Conservation (phyloP, 2,329 filamentous ascomycete genomes). For the Aaosphaeria pasadenensis region DNA sequence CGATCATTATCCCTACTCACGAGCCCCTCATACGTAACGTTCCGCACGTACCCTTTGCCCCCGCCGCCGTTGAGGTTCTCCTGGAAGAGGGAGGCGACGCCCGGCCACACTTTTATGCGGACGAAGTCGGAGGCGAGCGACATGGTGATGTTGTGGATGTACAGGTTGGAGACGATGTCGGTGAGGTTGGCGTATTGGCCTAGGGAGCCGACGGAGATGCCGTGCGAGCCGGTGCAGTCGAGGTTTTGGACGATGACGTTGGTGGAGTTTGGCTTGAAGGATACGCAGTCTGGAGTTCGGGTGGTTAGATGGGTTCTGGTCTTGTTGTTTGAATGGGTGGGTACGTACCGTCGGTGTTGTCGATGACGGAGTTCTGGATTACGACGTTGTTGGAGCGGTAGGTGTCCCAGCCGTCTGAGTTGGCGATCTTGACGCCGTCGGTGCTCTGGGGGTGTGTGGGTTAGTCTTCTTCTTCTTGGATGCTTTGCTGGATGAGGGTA, state of each 20-base stretch:
- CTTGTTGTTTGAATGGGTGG: not conserved
- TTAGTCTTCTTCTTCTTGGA: no score
- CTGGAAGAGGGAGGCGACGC: slow-evolving; percentile 52
- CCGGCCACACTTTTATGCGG: slow-evolving; percentile 73
- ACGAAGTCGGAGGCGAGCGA: slow-evolving; percentile 57
- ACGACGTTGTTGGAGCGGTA: slow-evolving; percentile 61
- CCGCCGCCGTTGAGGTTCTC: slow-evolving; percentile 65
- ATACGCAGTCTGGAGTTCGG: slow-evolving; percentile 66
- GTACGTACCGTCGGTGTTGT: slow-evolving; percentile 54
- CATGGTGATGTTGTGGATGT: slow-evolving; percentile 37
- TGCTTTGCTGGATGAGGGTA: no score
- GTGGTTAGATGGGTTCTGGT: not conserved
- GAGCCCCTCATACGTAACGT: slow-evolving; percentile 66
- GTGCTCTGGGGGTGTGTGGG: slow-evolving; percentile 39
- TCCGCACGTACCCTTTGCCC: slow-evolving; percentile 59
- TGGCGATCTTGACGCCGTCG: not conserved
- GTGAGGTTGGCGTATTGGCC: slow-evolving; percentile 64
- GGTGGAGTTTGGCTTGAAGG: slow-evolving; percentile 72
- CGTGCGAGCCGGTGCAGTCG: slow-evolving; percentile 67
- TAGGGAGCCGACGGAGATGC: slow-evolving; percentile 69
- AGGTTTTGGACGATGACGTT: slow-evolving; percentile 67
- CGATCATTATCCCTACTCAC: slow-evolving; percentile 61
- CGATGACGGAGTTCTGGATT: slow-evolving; percentile 64
- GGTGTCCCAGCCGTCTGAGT: slow-evolving; percentile 49
- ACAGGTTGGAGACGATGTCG: slow-evolving; percentile 67